Evolutionary conservation across 176 grass and related monocot species (phyloP), one percentile per base, ranked within the genome.

Genomic region (Leersia perrieri): DNA sequence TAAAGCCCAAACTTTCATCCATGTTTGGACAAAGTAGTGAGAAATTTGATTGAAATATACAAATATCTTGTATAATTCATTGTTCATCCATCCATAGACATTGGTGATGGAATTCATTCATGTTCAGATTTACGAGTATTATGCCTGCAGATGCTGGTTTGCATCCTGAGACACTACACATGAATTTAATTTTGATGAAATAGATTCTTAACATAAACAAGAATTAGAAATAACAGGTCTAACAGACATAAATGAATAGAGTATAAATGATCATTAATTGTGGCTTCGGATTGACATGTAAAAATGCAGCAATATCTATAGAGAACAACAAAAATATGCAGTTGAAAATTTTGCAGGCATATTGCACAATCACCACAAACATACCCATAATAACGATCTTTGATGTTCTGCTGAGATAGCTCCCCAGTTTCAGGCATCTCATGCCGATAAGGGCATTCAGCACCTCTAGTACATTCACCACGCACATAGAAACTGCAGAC

Each of bases 371-470:
- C 72, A 76, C 32, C 27, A 9, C 63, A 9, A 66, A 83, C 86
- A 66, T 99, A 99, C 96, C 96, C 96, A 30, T 99, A 99, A 69
- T 99, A 99, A 42, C 96, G 93, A 86, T 99, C 96, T 85, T 99
- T 99, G 30, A 99, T 99, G 45, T 99, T 99, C 83, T 99, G 96
- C 76, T 99, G 92, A 80, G 96, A 93, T 76, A 99, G 82, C 82
- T 99, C 96, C 29, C 96, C 96, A 14, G 92, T 99, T 87, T 93
- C 96, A 86, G 96, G 96, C 96, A 99, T 99, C 88, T 99, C 96
- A 79, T 95, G 96, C 9, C 96, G 90, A 73, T 99, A 95, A 28
- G 96, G 96, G 66, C 96, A 99, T 86, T 99, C 92, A 47, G 92
- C 92, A 25, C 96, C 96, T 73, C 96, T 88, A 29, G 96, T 95